Evolutionary conservation across 1,284 basidiomycete genomes (phyloP), one percentile per base, ranked within the genome.

Genomic region (Trichosporon sp.): DNA sequence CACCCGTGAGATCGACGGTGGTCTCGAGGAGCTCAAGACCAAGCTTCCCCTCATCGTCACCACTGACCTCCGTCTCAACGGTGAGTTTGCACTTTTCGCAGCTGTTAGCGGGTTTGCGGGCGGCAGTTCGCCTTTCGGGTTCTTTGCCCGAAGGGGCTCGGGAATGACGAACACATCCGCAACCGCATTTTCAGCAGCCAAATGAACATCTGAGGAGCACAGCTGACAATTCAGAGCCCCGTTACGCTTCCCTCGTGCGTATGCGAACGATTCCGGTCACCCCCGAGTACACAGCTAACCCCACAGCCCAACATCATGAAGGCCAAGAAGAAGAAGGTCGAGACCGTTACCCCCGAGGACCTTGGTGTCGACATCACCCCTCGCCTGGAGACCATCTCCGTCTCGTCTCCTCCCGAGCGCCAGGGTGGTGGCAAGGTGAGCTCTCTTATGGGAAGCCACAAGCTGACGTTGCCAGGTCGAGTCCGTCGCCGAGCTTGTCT

Each of bases 261-360:
- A 48, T 51, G 16, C 12, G 31, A 11, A 10, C 3, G 12, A 26
- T 26, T 26, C 26, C 26, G 26, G 26, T 26, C 26, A 26, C 26
- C 26, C 26, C 26, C 26, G 26, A 26, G 26, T 26, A 26, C 26
- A 26, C 32, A 32, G 31, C 69, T 65, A 46, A 68, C 31, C 16
- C 40, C 19, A 2, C 74, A 83, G 81, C 95, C 94, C 16, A 96
- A 94, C 80, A 96, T 96, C 84, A 97, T 96, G 93, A 96, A 96
- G 86, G 96, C 96, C 31, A 99, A 98, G 89, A 99, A 98, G 89
- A 99, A 99, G 86, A 92, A 92, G 31, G 86, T 98, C 67, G 91
- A 96, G 85, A 96, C 93, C 80, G 79, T 95, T 73, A 90, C 90
- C 40, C 87, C 93, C 8, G 86, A 88, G 65, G 94, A 96, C 78